A percentile compares a stretch with the other conserved stretches of the same genome.
These are phyloP conservation scores for Chlorociboria aeruginascens DNA, from an alignment of 495 filamentous ascomycete genomes.

Conservation along the genomic window DNA sequence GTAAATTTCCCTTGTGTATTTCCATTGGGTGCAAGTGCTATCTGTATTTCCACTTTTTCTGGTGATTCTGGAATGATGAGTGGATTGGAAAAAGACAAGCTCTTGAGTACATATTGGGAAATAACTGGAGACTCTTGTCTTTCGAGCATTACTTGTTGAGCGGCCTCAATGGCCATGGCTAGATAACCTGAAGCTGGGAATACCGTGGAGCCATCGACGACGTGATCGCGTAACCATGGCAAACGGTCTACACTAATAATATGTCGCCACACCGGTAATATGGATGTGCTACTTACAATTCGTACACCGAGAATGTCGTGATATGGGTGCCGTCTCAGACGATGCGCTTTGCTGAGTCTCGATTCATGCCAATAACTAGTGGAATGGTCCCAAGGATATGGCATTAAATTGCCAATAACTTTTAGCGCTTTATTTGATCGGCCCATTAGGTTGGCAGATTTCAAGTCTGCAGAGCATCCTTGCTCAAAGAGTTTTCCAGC, in stretches of 20 bases:
- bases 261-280: slow-evolving; percentile 30
- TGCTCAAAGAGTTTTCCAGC: slow-evolving; percentile 21
- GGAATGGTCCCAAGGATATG: slow-evolving; percentile 24
- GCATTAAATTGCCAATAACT: slow-evolving; percentile 23
- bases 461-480: slow-evolving; percentile 21
- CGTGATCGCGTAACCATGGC: slow-evolving; percentile 19
- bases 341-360: slow-evolving; percentile 18
- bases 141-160: slow-evolving; percentile 3
- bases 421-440: neutral
- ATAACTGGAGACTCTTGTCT: neutral
- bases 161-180: slow-evolving; percentile 28
- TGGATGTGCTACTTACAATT: slow-evolving; percentile 32
- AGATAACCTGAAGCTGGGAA: slow-evolving; percentile 31
- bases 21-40: neutral
- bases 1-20: neutral
- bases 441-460: neutral
- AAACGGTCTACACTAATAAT: slow-evolving; percentile 24
- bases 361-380: slow-evolving; percentile 21
- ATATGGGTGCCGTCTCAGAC: slow-evolving; percentile 16
- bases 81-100: slow-evolving; percentile 3
- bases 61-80: slow-evolving; percentile 3
- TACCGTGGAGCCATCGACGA: slow-evolving; percentile 12
- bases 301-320: slow-evolving; percentile 29
- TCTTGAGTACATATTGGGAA: neutral
- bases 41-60: neutral